Evolutionary conservation across 2,329 filamentous ascomycete genomes (phyloP).

Genomic region (Fusarium napiforme): DNA sequence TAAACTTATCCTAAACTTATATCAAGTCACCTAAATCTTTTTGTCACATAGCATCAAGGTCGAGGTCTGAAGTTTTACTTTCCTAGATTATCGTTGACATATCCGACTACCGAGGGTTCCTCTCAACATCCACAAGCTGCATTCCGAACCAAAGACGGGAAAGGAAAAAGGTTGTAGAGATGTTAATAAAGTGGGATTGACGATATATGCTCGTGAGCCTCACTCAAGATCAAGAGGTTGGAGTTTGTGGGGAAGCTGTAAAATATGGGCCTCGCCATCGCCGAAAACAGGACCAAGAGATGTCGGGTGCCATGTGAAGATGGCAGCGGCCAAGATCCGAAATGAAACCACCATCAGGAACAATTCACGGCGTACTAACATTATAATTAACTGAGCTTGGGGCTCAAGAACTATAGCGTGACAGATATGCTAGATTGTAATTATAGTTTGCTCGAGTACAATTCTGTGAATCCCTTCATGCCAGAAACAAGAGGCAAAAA

Average conservation of each 20-base stretch:
- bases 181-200: too few relatives aligned
- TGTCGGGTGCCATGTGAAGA: background rate
- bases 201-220: background rate
- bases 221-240: background rate
- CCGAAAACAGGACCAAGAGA: background rate
- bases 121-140: background rate
- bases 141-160: too few relatives aligned
- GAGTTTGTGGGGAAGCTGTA: constrained; percentile 8
- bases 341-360: background rate
- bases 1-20: too few relatives aligned
- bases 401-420: background rate
- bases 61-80: background rate
- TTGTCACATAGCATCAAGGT: too few relatives aligned
- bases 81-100: background rate
- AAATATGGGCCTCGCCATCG: background rate
- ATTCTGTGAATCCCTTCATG: background rate
- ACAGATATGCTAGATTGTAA: background rate
- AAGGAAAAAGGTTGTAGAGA: rapidly evolving
- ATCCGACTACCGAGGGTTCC: too few relatives aligned
- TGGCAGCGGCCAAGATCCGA: constrained; percentile 18
- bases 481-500: background rate
- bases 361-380: background rate
- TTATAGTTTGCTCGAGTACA: background rate
- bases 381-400: background rate
- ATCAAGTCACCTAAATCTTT: too few relatives aligned